phyloP scores from a whole-genome alignment of 345 rosid species.

The Dimocarpus longan region DNA sequence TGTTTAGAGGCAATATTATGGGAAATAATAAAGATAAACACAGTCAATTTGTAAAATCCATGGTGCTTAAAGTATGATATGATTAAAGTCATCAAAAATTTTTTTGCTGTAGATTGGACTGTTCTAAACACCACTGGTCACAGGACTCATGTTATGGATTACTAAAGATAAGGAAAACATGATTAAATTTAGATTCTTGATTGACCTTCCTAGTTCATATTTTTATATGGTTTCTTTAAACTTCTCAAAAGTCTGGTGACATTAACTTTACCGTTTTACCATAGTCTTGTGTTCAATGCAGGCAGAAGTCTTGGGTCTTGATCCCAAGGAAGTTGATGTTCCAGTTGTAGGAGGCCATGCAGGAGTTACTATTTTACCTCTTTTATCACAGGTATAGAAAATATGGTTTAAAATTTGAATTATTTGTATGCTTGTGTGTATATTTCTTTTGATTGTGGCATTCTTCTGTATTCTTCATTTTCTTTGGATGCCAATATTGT shows the following conservation, averaged over 20 bases:
- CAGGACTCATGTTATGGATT: neutral
- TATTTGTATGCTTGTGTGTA: neutral
- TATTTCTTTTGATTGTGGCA: neutral
- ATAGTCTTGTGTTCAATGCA: slow-evolving; percentile 24
- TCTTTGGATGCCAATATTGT: neutral
- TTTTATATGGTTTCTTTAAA: neutral
- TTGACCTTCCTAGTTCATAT: neutral
- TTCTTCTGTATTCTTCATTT: slow-evolving; percentile 1
- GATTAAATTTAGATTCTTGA: neutral
- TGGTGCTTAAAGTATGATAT: neutral
- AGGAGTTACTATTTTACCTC: slow-evolving; percentile 76
- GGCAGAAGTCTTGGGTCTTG: slow-evolving; percentile 85
- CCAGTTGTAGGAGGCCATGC: slow-evolving; percentile 93
- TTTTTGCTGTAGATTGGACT: neutral
- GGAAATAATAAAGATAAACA: neutral
- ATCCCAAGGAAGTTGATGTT: slow-evolving; percentile 73
- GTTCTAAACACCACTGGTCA: neutral
- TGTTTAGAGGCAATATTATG: neutral
- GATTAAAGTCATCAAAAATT: neutral
- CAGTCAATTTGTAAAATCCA: neutral
- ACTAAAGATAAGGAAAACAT: neutral
- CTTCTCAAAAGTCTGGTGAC: neutral
- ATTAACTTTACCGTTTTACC: neutral
- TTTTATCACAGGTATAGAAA: slow-evolving; percentile 70
- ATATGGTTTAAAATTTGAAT: neutral